Conservation (phyloP, 208 protist genomes). For the Crithidia brevicula region DNA sequence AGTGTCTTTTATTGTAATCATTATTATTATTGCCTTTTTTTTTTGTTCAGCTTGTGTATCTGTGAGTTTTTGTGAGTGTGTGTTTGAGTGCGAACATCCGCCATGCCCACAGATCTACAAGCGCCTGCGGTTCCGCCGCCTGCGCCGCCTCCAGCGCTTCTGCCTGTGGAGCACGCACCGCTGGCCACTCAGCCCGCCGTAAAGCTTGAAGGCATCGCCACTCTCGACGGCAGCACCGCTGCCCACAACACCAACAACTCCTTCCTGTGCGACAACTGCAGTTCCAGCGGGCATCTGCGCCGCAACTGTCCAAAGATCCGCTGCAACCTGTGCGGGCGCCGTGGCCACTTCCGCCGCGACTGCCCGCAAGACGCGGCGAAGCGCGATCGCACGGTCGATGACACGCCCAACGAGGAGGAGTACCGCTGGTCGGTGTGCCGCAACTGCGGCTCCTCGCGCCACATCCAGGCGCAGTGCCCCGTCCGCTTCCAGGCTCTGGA, state of each 20-base stretch:
- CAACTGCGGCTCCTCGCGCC: constrained; percentile 76
- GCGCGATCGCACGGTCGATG: constrained; percentile 11
- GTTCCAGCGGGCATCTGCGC: constrained; percentile 45
- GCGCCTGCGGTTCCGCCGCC: constrained; percentile 1
- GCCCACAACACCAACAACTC: neutral
- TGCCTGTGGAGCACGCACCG: constrained; percentile 22
- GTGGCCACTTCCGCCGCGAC: constrained; percentile 74
- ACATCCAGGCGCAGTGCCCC: constrained; percentile 74
- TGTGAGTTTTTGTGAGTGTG: constrained; percentile 15
- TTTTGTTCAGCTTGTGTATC: too few species aligned
- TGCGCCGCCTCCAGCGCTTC: constrained; percentile 28
- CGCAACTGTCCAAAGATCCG: constrained; percentile 61
- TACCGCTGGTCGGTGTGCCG: constrained; percentile 63
- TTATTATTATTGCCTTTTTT: neutral
- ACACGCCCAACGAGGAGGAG: constrained; percentile 28
- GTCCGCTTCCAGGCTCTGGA: constrained; percentile 63
- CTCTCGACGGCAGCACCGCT: constrained; percentile 2
- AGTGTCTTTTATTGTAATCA: neutral
- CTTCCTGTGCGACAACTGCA: constrained; percentile 51
- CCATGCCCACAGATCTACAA: neutral
- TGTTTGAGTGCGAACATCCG: neutral
- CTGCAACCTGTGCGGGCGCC: constrained; percentile 54
- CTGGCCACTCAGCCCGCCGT: constrained; percentile 24
- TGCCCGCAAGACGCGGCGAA: constrained; percentile 38
- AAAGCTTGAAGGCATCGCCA: constrained; percentile 1